These are phyloP conservation scores for Hypsizygus marmoreus DNA, from an alignment of 768 basidiomycete species.

Conservation along the genomic window DNA sequence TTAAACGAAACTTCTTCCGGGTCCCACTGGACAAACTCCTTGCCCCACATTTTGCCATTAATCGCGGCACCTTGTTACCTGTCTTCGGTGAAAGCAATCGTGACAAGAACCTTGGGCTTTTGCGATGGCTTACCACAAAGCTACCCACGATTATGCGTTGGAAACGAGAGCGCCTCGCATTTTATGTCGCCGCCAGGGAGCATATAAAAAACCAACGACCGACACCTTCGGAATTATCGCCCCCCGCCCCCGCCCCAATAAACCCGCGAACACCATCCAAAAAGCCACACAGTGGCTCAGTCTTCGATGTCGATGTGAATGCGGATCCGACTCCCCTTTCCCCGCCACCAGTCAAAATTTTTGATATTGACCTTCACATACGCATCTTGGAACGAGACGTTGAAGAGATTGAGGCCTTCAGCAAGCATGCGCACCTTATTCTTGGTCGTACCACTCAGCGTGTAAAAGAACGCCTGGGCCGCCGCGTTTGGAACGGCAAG, in stretches of 20 bases:
- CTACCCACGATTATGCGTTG: slow-evolving; percentile 44
- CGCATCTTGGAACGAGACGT: slow-evolving; percentile 57
- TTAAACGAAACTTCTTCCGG: slow-evolving; percentile 32
- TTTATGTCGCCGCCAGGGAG: slow-evolving; percentile 37
- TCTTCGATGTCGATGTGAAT: slow-evolving; percentile 41
- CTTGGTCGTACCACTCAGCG: slow-evolving; percentile 57
- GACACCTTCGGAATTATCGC: slow-evolving; percentile 16
- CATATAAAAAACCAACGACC: slow-evolving; percentile 19
- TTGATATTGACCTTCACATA: slow-evolving; percentile 61
- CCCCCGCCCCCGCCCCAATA: not conserved
- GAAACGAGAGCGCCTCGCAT: slow-evolving; percentile 50
- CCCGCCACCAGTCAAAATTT: slow-evolving; percentile 32
- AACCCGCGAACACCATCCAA: slow-evolving; percentile 7
- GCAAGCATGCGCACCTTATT: slow-evolving; percentile 39
- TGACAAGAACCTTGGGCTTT: slow-evolving; percentile 55
- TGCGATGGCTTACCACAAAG: slow-evolving; percentile 60
- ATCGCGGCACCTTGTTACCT: slow-evolving; percentile 55
- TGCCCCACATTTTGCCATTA: slow-evolving; percentile 57
- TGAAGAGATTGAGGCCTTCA: slow-evolving; percentile 47
- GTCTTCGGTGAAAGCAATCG: slow-evolving; percentile 61
- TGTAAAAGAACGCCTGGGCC: slow-evolving; percentile 74
- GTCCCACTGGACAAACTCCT: slow-evolving; percentile 35
- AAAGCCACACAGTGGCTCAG: slow-evolving; percentile 11
- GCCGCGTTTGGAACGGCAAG: slow-evolving; percentile 69
- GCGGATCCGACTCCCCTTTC: slow-evolving; percentile 20